These are phyloP conservation scores for Neoscytalidium dimidiatum DNA, from an alignment of 2,329 filamentous ascomycete genomes.

Conservation along the genomic window DNA sequence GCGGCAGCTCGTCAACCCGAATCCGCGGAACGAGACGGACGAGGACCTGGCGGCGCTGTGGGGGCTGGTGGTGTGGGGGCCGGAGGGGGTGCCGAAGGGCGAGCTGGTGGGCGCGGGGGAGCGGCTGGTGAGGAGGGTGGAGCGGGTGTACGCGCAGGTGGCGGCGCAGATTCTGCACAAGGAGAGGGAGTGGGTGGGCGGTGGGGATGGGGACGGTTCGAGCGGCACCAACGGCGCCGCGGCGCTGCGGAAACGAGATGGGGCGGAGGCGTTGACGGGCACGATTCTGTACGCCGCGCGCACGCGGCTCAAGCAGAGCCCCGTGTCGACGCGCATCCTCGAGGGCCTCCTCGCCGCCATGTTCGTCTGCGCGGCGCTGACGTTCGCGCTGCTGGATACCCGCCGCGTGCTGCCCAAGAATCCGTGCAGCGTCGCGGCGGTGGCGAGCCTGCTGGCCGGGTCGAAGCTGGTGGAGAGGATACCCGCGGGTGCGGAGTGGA, in stretches of 20 bases:
- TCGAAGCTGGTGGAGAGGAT: background rate
- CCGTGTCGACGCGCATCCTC: background rate
- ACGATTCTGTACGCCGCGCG: background rate
- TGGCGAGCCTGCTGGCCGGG: background rate
- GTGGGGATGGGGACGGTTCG: background rate
- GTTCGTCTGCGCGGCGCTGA: background rate
- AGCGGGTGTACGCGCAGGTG: background rate
- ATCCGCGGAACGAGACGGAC: background rate
- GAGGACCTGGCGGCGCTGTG: background rate
- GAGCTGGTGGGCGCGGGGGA: background rate
- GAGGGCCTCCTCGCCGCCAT: background rate
- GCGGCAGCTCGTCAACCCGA: background rate
- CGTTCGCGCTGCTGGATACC: background rate
- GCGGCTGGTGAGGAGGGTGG: background rate
- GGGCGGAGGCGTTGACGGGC: background rate
- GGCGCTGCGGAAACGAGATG: background rate
- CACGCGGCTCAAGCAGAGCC: background rate
- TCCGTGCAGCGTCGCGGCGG: background rate
- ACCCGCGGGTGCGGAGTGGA: background rate
- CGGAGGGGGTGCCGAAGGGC: background rate
- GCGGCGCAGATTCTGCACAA: background rate
- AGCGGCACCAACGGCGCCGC: background rate
- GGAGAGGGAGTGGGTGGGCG: background rate
- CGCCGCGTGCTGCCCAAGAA: background rate
- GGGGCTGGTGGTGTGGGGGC: background rate